phyloP scores from a whole-genome alignment of 495 filamentous ascomycete genomes.

The Aspergillus kassunensis region DNA sequence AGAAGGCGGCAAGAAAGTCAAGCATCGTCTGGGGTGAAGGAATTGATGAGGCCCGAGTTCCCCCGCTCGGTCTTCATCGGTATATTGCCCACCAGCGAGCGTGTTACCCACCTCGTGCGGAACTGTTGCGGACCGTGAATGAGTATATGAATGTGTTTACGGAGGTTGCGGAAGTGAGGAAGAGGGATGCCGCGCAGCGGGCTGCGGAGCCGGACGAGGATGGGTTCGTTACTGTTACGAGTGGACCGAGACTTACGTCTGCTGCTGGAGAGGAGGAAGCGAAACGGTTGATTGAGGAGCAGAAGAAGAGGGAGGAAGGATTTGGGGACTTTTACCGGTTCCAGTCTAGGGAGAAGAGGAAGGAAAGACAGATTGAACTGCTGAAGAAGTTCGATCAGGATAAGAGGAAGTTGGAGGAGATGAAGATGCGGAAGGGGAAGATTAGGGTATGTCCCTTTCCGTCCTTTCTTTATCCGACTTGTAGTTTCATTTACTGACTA shows the following conservation, averaged over 20 bases:
- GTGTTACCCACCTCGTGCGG: conserved; percentile 60
- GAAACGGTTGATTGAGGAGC: conserved; percentile 64
- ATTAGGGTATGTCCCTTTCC: conserved; percentile 38
- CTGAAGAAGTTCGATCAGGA: conserved; percentile 52
- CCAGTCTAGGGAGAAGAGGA: conserved; percentile 84
- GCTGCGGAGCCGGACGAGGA: conserved; percentile 85
- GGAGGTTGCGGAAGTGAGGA: conserved; percentile 60
- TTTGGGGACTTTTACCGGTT: conserved; percentile 88
- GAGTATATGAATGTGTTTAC: conserved; percentile 75
- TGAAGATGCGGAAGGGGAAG: conserved; percentile 48
- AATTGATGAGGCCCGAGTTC: conserved; percentile 45
- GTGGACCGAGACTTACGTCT: conserved; percentile 67
- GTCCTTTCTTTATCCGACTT: neutral
- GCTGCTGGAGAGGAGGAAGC: conserved; percentile 72
- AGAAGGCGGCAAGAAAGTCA: conserved; percentile 45
- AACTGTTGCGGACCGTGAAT: conserved; percentile 67
- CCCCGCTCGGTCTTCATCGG: conserved; percentile 55
- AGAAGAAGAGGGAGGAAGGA: conserved; percentile 66
- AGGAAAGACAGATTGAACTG: conserved; percentile 70
- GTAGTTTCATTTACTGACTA: conserved; percentile 14
- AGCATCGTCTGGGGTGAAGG: conserved; percentile 62
- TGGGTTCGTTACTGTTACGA: conserved; percentile 88
- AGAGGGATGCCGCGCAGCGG: conserved; percentile 59
- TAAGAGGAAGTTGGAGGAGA: conserved; percentile 48
- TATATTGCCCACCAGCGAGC: conserved; percentile 60